phyloP scores from a whole-genome alignment of 345 rosid genomes.

The Combretum micranthum region DNA sequence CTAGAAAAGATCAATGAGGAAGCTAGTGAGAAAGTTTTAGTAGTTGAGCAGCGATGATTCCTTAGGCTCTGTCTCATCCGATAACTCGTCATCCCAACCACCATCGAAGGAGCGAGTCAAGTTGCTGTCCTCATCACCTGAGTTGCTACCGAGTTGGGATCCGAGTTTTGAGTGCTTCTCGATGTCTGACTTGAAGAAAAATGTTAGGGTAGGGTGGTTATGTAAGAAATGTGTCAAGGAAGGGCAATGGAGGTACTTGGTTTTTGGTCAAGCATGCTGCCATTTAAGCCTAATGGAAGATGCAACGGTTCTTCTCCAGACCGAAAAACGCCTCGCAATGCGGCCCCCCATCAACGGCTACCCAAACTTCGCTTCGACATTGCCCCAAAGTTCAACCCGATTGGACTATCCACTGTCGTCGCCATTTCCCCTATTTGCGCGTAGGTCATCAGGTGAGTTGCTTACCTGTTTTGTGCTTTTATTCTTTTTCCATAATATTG shows the following conservation, averaged over 20 bases:
- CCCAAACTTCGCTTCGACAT: no score
- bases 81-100: constrained; percentile 38
- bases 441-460: no score
- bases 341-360: no score
- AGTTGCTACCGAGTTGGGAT: constrained; percentile 7
- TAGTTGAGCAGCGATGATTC: constrained; percentile 40
- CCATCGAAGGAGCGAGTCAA: constrained; percentile 48
- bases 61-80: constrained; percentile 33
- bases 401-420: no score
- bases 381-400: no score
- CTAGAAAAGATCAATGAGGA: constrained; percentile 94
- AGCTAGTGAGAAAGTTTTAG: constrained; percentile 89
- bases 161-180: constrained; percentile 37
- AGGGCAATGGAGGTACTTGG: constrained; percentile 62
- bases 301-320: constrained; percentile 88
- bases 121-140: constrained; percentile 34
- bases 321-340: constrained; percentile 90
- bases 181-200: constrained; percentile 34
- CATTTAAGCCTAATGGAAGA: constrained; percentile 95
- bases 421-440: no score
- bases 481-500: no score
- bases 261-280: constrained; percentile 88
- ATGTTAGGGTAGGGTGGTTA: constrained; percentile 35
- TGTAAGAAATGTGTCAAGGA: constrained; percentile 41
- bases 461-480: no score